Evolutionary conservation across 2,329 filamentous ascomycete genomes (phyloP), one percentile per base, ranked within the genome.

Genomic region (Colletotrichum paranaense): DNA sequence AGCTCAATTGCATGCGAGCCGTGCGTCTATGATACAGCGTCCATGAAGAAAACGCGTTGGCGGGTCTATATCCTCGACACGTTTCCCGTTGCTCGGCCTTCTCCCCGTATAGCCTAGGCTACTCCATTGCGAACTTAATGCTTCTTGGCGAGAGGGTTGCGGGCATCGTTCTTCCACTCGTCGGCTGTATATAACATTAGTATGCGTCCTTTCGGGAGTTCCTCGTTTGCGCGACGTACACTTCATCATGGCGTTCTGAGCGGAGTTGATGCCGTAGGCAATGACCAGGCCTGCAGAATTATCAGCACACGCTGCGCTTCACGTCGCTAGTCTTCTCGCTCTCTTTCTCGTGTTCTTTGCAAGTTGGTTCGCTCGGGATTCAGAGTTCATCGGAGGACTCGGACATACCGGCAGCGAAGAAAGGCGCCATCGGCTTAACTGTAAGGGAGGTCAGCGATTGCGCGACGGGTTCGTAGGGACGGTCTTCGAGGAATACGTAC

Each of bases 151-250:
- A 88, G 87, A 77, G 92, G 92, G 91, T 98, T 98, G 85, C 95
- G 92, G 78, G 95, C 95, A 87, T 98, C 96, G 89, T 98, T 97
- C 92, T 95, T 97, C 91, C 91, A 98, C 88, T 98, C 95, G 80
- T 94, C 94, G 88, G 92, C 96, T 98, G 79, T 76, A 62, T 76
- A 70, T 35, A 73, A 73, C 59, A 77, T 82, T 73, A 82, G 79
- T 74, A 75, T 74, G 49, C 42, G 62, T 62, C 67, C 62, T 16
- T 24, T 38, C 24, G 12, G 59, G 4, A 62, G 28, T 26, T 63
- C 63, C 74, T 72, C 35, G 53, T 56, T 30, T 74, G 65, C 66
- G 16, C 56, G 63, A 81, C 85, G 76, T 91, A 98, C 96, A 90
- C 83, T 91, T 87, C 87, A 93, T 92, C 88, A 97, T 90, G 80